Conservation (phyloP, 2,329 filamentous ascomycete genomes). For the Fusarium ramigenum region DNA sequence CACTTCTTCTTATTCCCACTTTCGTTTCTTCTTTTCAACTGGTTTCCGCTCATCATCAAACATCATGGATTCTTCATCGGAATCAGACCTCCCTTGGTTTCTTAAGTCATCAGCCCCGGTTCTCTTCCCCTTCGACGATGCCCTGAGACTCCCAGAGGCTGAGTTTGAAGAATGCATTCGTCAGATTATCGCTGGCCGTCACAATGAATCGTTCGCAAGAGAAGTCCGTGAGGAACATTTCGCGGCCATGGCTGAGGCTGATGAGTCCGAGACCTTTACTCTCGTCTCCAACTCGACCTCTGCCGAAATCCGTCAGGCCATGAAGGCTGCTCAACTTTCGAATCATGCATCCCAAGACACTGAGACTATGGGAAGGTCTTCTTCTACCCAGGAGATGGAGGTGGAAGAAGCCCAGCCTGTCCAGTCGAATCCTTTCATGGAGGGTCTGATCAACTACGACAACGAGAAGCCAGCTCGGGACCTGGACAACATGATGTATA, state of each 20-base stretch:
- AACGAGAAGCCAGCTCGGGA: constrained; percentile 18
- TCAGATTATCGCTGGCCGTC: constrained; percentile 36
- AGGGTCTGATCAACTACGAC: constrained; percentile 43
- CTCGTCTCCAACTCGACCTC: constrained; percentile 41
- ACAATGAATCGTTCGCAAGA: constrained; percentile 1
- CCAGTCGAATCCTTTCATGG: constrained; percentile 47
- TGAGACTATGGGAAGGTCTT: not conserved
- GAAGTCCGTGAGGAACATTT: not conserved
- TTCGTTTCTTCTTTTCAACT: not conserved
- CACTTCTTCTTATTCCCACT: not conserved
- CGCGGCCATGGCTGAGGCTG: constrained; percentile 15
- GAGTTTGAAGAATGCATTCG: constrained; percentile 49
- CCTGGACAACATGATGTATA: constrained; percentile 58
- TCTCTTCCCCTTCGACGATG: constrained; percentile 50
- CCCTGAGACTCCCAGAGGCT: constrained; percentile 44
- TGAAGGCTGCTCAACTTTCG: constrained; percentile 25
- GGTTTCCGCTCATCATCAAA: not conserved
- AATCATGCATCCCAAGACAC: not conserved
- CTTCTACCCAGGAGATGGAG: not conserved
- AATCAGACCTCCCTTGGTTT: constrained; percentile 49
- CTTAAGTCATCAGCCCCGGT: constrained; percentile 52
- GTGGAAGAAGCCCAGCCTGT: not conserved
- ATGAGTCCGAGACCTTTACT: constrained; percentile 41
- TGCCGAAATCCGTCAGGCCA: constrained; percentile 34
- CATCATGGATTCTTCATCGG: constrained; percentile 35